Evolutionary conservation across 768 basidiomycete genomes (phyloP), one percentile per base, ranked within the genome.

Genomic region (Cystofilobasidium ferigula): DNA sequence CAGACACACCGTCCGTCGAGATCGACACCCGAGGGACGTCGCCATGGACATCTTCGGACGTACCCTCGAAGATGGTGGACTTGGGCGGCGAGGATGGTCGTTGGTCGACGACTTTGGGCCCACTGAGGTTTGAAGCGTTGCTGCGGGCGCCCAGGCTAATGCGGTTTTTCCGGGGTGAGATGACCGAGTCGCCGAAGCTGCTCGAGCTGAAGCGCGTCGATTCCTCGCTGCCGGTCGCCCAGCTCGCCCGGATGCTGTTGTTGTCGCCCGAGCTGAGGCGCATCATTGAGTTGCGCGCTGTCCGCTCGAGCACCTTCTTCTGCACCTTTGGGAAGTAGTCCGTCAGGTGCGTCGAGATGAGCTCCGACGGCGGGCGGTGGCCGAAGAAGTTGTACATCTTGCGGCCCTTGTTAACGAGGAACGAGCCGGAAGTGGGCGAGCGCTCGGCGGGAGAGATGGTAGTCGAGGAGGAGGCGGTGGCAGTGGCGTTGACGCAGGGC

Each of bases 291-390:
- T 95, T 85, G 59, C 95, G 79, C 13, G 88, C 87, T 9, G 89
- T 90, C 59, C 91, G 85, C 75, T 87, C 83, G 45, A 99, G 79
- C 42, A 88, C 87, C 77, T 87, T 92, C 78, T 87, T 89, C 80
- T 95, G 91, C 4, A 90, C 85, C 69, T 83, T 82, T 1, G 95
- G 95, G 84, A 99, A 99, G 79, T 87, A 99, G 68, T 95, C 93
- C 24, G 87, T 85, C 59, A 98, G 77, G 73, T 98, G 93, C 9
- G 81, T 94, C 30, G 93, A 89, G 78, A 98, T 98, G 69, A 98
- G 84, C 76, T 98, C 95, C 77, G 88, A 90, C 0, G 95, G 93
- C 0, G 95, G 95, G 45, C 95, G 87, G 72, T 97, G 95, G 20
- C 94, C 95, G 71, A 97, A 94, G 80, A 98, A 99, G 80, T 91